Evolutionary conservation across 1,139 yeast species (phyloP).

Genomic region (Suhomyces terraborum): DNA sequence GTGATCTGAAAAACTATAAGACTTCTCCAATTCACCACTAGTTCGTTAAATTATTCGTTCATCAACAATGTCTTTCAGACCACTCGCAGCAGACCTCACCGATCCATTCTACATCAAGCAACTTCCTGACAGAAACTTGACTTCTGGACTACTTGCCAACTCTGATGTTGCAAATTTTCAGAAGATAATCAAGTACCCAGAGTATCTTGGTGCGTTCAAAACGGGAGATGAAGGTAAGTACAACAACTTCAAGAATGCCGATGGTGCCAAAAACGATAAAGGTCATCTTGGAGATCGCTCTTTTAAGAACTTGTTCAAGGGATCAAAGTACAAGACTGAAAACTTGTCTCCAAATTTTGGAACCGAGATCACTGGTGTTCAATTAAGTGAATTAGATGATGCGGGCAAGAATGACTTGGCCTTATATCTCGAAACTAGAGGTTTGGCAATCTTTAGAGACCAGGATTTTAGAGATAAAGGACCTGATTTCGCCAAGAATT

Average conservation of each 20-base stretch:
- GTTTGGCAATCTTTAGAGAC: slow-evolving; percentile 33
- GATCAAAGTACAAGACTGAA: slow-evolving; percentile 19
- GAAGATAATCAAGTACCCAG: slow-evolving; percentile 26
- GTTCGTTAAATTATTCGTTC: too few relatives aligned
- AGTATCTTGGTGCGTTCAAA: slow-evolving; percentile 22
- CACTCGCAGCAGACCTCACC: slow-evolving; percentile 16
- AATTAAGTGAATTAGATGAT: slow-evolving; percentile 34
- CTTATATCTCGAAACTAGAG: slow-evolving; percentile 33
- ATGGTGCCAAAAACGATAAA: slow-evolving; percentile 27
- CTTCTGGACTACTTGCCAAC: slow-evolving; percentile 6
- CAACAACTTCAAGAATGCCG: slow-evolving; percentile 23
- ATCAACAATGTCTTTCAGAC: slow-evolving; percentile 12
- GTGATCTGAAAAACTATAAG: background rate
- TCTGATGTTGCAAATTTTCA: slow-evolving; percentile 17
- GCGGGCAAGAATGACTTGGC: slow-evolving; percentile 38
- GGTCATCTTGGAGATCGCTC: slow-evolving; percentile 33
- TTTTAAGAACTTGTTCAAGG: slow-evolving; percentile 31
- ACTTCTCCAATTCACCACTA: too few relatives aligned
- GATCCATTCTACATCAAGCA: slow-evolving; percentile 15
- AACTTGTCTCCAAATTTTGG: slow-evolving; percentile 38
- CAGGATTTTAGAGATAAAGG: slow-evolving; percentile 38
- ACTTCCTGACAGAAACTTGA: slow-evolving; percentile 7
- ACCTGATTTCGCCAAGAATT: slow-evolving; percentile 30
- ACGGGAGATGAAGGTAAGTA: slow-evolving; percentile 25
- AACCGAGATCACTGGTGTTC: slow-evolving; percentile 34